Percentiles rank a stretch among this genome's conserved stretches.
Evolutionary conservation across 1,139 yeast species (phyloP).

Genomic region (Hansenula sp.): DNA sequence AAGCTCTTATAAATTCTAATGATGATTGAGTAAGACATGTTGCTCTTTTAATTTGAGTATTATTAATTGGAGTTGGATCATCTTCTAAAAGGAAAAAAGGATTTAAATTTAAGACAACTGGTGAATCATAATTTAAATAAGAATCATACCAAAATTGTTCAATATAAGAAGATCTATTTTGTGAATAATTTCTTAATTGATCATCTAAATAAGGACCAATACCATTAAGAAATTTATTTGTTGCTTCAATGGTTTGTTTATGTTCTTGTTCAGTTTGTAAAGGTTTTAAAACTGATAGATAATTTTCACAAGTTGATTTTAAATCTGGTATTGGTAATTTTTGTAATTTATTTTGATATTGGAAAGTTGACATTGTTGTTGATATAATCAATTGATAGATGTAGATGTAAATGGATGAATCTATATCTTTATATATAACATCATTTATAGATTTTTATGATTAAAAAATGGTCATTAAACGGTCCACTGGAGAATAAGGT

Average conservation of each 20-base stretch:
- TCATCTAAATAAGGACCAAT: constrained; percentile 61
- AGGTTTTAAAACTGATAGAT: constrained; percentile 65
- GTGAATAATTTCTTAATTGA: constrained; percentile 58
- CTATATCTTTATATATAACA: background rate
- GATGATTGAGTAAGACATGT: constrained; percentile 77
- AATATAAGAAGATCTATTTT: constrained; percentile 68
- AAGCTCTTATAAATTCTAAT: constrained; percentile 71
- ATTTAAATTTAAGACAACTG: constrained; percentile 81
- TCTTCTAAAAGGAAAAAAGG: constrained; percentile 87
- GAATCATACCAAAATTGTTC: constrained; percentile 95
- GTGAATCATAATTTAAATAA: constrained; percentile 80
- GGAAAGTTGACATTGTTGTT: constrained; percentile 16
- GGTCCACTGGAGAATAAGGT: background rate
- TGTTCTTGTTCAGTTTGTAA: constrained; percentile 73
- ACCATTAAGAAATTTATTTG: constrained; percentile 48
- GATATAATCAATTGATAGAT: background rate
- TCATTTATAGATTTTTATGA: too few relatives aligned
- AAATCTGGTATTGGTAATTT: constrained; percentile 73
- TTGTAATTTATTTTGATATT: constrained; percentile 16
- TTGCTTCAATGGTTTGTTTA: constrained; percentile 54
- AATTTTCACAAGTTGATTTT: constrained; percentile 56
- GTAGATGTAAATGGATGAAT: too few relatives aligned
- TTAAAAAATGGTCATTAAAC: background rate
- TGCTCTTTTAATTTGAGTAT: constrained; percentile 74
- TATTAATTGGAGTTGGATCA: constrained; percentile 79